phyloP scores from a whole-genome alignment of 345 rosid genomes.

The Capsella bursapastoris region DNA sequence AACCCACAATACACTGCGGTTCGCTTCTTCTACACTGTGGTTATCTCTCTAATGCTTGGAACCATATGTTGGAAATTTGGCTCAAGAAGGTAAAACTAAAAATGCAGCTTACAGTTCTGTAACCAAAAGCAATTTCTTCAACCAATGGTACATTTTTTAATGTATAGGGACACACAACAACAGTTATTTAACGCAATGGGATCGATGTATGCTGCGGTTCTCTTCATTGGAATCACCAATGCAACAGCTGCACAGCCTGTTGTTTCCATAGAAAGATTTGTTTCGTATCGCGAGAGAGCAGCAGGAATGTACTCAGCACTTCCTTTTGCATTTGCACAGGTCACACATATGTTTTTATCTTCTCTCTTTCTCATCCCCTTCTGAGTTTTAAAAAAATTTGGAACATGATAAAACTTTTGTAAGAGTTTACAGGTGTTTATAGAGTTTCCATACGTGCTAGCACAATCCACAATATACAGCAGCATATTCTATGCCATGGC shows the following conservation, averaged over 20 bases:
- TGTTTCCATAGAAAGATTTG: slow-evolving; percentile 91
- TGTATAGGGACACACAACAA: slow-evolving; percentile 71
- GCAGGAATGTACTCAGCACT: slow-evolving; percentile 97
- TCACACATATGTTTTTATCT: slow-evolving; percentile 29
- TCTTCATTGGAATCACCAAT: slow-evolving; percentile 90
- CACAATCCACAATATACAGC: slow-evolving; percentile 73
- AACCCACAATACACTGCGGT: slow-evolving; percentile 97
- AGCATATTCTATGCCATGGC: slow-evolving; percentile 93
- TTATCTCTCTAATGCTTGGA: slow-evolving; percentile 96
- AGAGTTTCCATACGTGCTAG: slow-evolving; percentile 92
- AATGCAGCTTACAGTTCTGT: neutral
- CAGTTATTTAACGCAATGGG: slow-evolving; percentile 94
- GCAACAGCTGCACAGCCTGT: slow-evolving; percentile 98
- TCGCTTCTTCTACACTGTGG: slow-evolving; percentile 90
- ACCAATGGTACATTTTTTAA: neutral
- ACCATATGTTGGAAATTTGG: slow-evolving; percentile 97
- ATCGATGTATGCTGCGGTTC: slow-evolving; percentile 87
- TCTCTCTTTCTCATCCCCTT: neutral
- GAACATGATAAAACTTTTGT: neutral
- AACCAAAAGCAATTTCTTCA: neutral
- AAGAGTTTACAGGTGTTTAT: slow-evolving; percentile 66
- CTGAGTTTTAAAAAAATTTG: neutral
- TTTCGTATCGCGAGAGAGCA: slow-evolving; percentile 93
- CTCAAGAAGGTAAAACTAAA: slow-evolving; percentile 60
- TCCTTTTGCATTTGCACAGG: slow-evolving; percentile 96